Conservation (phyloP, 2,329 filamentous ascomycete genomes). For the Podosphaera fusca region DNA sequence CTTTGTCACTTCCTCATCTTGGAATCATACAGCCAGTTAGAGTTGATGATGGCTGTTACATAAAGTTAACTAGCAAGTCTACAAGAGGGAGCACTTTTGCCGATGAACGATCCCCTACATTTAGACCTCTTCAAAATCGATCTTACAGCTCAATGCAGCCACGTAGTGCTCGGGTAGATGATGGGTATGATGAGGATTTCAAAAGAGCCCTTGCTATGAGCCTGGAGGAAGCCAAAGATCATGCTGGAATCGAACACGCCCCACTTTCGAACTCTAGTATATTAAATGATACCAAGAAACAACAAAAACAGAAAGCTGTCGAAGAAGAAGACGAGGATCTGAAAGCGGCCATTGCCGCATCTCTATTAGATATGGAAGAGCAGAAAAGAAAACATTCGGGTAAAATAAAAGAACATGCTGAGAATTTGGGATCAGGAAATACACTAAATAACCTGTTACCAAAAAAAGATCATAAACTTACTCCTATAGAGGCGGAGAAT, state of each 20-base stretch:
- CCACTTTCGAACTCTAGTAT: conserved; percentile 32
- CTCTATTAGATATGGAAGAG: conserved; percentile 89
- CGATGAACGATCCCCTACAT: conserved; percentile 22
- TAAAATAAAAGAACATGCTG: conserved; percentile 57
- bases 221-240: conserved; percentile 68
- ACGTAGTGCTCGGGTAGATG: conserved; percentile 65
- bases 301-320: conserved; percentile 24
- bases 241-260: conserved; percentile 46
- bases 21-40: conserved; percentile 79
- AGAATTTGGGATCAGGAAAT: conserved; percentile 24
- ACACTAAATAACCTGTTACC: conserved; percentile 36
- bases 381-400: conserved; percentile 83
- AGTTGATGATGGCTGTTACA: conserved; percentile 89
- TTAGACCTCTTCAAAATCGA: conserved; percentile 33
- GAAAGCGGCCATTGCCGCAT: conserved; percentile 86
- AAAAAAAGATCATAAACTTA: conserved; percentile 87
- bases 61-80: conserved; percentile 64
- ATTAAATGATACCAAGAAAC: conserved; percentile 13
- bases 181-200: conserved; percentile 82
- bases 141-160: conserved; percentile 57
- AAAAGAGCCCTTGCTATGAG: conserved; percentile 93
- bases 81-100: conserved; percentile 19
- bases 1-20: conserved; percentile 67
- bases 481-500: conserved; percentile 82
- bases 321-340: conserved; percentile 86